Base-by-base conservation (phyloP, 148 eudicot genomes). In the Rheum nobile region DNA sequence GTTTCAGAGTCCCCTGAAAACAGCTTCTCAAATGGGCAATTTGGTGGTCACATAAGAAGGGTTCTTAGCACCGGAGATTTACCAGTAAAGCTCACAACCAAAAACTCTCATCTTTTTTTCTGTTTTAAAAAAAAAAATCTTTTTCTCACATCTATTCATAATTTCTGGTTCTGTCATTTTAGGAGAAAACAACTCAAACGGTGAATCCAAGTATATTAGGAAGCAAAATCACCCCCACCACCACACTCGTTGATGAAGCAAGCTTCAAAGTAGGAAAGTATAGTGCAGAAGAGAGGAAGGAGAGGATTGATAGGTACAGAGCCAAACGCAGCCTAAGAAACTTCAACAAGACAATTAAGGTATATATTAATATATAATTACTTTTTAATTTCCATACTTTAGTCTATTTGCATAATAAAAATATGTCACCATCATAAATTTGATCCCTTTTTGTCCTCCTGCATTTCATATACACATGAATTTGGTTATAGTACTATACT, bases 291-390 rank as follows among this genome's bases (percentile, higher is more conserved):
- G 98, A 94, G 79, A 87, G 89, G 69, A 91, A 88, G 81, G 97
- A 94, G 71, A 88, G 87, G 74, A 94, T 94, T 71, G 88, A 88
- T 57, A 77, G 96, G 76, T 94, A 94, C 82, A 84, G 85, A 83
- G 97, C 97, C 13, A 94, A 94, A 76, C 90, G 97, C 39, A 87
- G 88, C 47, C 97, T 80, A 12, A 83, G 98, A 75, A 94, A 94
- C 71, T 94, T 94, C 80, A 94, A 87, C 83, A 94, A 91, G 74
- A 94, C 97, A 7, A 91, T 94, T 71, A 94, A 91, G 96, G 98
- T 85, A 86, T 78, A 8, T 34, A 14, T 9, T 42, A 4, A 41
- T 9, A 48, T n/a, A 37, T 67, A 43, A 48, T 9, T 32, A 67
- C 17, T 37, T 61, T n/a, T 35, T 22, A 37, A 21, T 4, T n/a